Evolutionary conservation across 2,329 filamentous ascomycete genomes (phyloP).

Genomic region (Plenodomus biglobosus): DNA sequence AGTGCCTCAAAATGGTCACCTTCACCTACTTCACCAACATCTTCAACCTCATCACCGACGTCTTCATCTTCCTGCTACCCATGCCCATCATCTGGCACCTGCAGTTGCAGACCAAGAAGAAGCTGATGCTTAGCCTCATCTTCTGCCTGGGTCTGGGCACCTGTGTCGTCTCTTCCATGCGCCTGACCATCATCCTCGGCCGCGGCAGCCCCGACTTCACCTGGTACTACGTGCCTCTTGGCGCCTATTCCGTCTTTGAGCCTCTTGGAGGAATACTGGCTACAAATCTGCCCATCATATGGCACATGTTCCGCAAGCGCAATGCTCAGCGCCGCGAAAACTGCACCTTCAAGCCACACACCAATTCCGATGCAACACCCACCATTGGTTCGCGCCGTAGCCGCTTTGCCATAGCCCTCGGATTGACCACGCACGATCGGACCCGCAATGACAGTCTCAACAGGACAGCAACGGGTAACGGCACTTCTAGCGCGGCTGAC

Average conservation of each 20-base stretch:
- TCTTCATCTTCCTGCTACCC: slow-evolving; percentile 41
- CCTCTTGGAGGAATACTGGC: slow-evolving; percentile 40
- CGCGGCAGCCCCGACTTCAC: slow-evolving; percentile 36
- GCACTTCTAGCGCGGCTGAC: slow-evolving; percentile 12
- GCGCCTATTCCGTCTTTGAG: slow-evolving; percentile 39
- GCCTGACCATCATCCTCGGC: slow-evolving; percentile 36
- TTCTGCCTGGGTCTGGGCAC: slow-evolving; percentile 40
- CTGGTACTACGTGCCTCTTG: slow-evolving; percentile 40
- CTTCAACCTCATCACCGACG: slow-evolving; percentile 36
- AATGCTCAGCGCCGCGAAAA: slow-evolving; percentile 15
- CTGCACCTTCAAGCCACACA: slow-evolving; percentile 20
- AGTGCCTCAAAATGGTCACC: slow-evolving; percentile 32
- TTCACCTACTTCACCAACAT: slow-evolving; percentile 42
- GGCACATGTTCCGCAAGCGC: slow-evolving; percentile 38
- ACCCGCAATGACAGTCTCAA: slow-evolving; percentile 28
- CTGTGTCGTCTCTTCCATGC: slow-evolving; percentile 36
- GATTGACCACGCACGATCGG: slow-evolving; percentile 25
- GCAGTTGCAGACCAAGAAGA: slow-evolving; percentile 38
- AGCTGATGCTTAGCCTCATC: slow-evolving; percentile 34
- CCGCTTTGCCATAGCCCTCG: slow-evolving; percentile 23
- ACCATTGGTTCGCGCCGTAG: slow-evolving; percentile 28
- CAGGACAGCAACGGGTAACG: slow-evolving; percentile 13
- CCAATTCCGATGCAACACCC: slow-evolving; percentile 14
- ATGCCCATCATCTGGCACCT: slow-evolving; percentile 40
- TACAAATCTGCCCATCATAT: slow-evolving; percentile 40